Evolutionary conservation across 2,329 filamentous ascomycete species (phyloP).

Genomic region (Diaporthe ilicicola): DNA sequence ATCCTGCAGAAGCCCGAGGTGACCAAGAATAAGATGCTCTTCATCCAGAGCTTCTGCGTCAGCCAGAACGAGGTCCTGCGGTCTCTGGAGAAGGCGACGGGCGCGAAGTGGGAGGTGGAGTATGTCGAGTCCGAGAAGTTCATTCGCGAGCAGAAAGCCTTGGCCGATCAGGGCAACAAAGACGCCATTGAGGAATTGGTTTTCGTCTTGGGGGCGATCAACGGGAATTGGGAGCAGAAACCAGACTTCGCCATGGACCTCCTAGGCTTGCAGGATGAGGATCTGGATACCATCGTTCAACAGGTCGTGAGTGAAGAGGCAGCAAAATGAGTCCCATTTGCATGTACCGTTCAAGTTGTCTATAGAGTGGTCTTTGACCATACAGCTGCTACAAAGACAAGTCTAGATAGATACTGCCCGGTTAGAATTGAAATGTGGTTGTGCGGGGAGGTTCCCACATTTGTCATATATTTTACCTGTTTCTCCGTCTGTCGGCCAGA

Average conservation of each 20-base stretch:
- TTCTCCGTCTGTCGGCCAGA: too few species aligned
- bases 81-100: constrained; percentile 45
- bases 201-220: constrained; percentile 56
- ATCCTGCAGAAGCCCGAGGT: constrained; percentile 41
- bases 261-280: constrained; percentile 55
- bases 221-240: constrained; percentile 57
- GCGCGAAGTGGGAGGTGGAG: constrained; percentile 41
- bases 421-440: background rate
- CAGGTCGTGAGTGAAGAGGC: constrained; percentile 40
- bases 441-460: background rate
- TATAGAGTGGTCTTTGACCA: background rate
- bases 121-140: constrained; percentile 49
- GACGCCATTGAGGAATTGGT: constrained; percentile 56
- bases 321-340: background rate
- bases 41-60: constrained; percentile 51
- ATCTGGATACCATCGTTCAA: constrained; percentile 52
- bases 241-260: constrained; percentile 57
- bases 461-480: background rate
- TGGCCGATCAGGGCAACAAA: constrained; percentile 48
- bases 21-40: constrained; percentile 46
- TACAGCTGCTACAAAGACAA: too few species aligned
- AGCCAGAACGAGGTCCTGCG: constrained; percentile 46
- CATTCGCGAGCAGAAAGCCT: constrained; percentile 47
- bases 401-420: background rate
- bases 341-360: too few species aligned